phyloP scores from a whole-genome alignment of 768 basidiomycete species.

The Cytidiella melzeri region DNA sequence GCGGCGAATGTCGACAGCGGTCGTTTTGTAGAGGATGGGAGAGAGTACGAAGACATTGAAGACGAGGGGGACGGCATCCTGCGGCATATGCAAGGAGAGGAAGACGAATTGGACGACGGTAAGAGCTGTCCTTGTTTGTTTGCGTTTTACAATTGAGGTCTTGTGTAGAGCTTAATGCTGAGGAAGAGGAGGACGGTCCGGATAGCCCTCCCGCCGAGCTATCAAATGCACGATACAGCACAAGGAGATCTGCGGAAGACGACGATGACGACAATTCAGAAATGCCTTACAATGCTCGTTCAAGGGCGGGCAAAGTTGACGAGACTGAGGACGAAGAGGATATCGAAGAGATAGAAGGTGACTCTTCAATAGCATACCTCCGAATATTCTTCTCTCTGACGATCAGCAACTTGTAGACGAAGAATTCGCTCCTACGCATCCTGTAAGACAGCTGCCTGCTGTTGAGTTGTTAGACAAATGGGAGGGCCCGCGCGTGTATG shows the following conservation, averaged over 20 bases:
- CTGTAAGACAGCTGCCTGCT: conserved; percentile 10
- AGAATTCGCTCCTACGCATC: no score
- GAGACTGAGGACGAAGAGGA: conserved; percentile 12
- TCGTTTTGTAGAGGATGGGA: conserved; percentile 1
- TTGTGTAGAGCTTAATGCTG: conserved; percentile 26
- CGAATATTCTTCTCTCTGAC: no score
- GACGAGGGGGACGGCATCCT: conserved; percentile 21
- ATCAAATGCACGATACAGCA: no score
- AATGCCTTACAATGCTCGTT: no score
- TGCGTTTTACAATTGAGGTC: no score
- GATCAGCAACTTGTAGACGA: no score
- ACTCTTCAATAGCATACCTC: no score
- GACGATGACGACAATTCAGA: conserved; percentile 31
- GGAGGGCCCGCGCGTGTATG: conserved; percentile 33
- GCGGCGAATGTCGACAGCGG: not conserved
- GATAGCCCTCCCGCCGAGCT: no score
- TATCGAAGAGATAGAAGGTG: conserved; percentile 11
- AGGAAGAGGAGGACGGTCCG: conserved; percentile 31
- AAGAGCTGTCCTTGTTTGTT: no score
- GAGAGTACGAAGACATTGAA: conserved; percentile 5
- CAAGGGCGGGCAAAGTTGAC: conserved; percentile 1
- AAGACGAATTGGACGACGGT: conserved; percentile 26
- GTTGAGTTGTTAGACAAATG: conserved; percentile 35
- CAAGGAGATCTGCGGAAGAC: no score
- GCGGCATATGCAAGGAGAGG: conserved; percentile 37